Evolutionary conservation across 768 basidiomycete species (phyloP).

Genomic region (Mycena haematopus): DNA sequence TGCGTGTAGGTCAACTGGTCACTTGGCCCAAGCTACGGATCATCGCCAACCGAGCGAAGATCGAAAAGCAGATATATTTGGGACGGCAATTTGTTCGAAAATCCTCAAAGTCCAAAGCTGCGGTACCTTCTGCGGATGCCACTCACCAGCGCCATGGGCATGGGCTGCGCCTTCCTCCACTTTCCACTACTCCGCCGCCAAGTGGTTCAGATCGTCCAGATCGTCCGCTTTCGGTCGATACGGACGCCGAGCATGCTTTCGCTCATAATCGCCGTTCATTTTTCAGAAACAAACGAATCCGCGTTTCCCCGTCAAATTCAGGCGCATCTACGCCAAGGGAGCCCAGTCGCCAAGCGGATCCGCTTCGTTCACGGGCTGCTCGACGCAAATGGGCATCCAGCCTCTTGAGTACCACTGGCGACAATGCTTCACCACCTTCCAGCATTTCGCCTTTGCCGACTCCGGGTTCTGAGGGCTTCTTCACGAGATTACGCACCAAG

Average conservation of each 20-base stretch:
- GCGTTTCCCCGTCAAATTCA: slow-evolving; percentile 41
- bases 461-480: slow-evolving; percentile 38
- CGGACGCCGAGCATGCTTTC: slow-evolving; percentile 80
- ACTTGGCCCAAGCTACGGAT: slow-evolving; percentile 99
- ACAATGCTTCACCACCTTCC: slow-evolving; percentile 9
- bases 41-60: slow-evolving; percentile 86
- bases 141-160: slow-evolving; percentile 20
- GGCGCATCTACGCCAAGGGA: slow-evolving; percentile 42
- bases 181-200: slow-evolving; percentile 41
- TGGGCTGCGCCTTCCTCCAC: slow-evolving; percentile 21
- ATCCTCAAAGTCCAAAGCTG: slow-evolving; percentile 47
- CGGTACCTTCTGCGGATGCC: slow-evolving; percentile 13
- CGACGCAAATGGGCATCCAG: slow-evolving; percentile 58
- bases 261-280: slow-evolving; percentile 60
- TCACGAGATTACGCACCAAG: slow-evolving; percentile 49
- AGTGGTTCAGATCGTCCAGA: slow-evolving; percentile 55
- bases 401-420: slow-evolving; percentile 40
- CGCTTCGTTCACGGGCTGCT: slow-evolving; percentile 46
- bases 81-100: slow-evolving; percentile 78
- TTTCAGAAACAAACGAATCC: slow-evolving; percentile 52
- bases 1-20: slow-evolving; percentile 83
- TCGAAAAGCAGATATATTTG: slow-evolving; percentile 83
- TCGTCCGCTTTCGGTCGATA: slow-evolving; percentile 74
- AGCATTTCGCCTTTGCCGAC: slow-evolving; percentile 15
- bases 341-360: slow-evolving; percentile 40